Evolutionary conservation across 2,329 filamentous ascomycete species (phyloP), one percentile per base, ranked within the genome.

Genomic region (Chaetomiaceae sp.): DNA sequence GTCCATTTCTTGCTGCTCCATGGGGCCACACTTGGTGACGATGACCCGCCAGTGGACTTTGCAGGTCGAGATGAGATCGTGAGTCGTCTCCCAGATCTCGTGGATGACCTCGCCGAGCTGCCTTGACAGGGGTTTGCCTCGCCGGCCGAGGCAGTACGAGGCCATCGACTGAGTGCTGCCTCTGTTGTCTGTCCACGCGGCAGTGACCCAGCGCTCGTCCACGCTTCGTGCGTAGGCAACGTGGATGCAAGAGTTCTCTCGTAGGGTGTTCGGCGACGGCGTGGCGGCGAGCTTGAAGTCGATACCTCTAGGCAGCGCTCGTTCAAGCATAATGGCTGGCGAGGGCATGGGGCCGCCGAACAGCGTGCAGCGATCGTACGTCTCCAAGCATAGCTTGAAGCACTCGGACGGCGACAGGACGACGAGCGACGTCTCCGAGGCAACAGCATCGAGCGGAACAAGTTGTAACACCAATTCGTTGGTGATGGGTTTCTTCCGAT

Each of bases 191-290:
- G 85, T 89, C 89, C 89, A 95, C 0, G 86, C 86, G 5, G 83
- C 86, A 11, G 85, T 86, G 33, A 94, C 72, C 90, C 90, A 95
- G 8, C 84, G 75, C 18, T 86, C 82, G 65, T 92, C 87, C 10
- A 85, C 75, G 63, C 87, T 91, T 51, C 84, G 78, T 2, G 86
- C 81, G 63, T 95, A 95, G 1, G 86, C 87, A 40, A 95, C 73
- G 66, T 95, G 89, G 27, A 95, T 81, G 63, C 86, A 86, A 0
- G 84, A 87, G 59, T 90, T 89, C 65, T 94, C 89, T 51, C 86
- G 81, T 48, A 94, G 74, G 5, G 92, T 72, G 16, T 89, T 87
- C 16, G 82, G 79, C 0, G 87, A 89, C 2, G 87, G 85, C 13
- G 80, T 82, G 1, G 80, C 69, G 1, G 75, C 78, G 2, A 91